Evolutionary conservation across 2,329 filamentous ascomycete genomes (phyloP).

Genomic region (Apiospora arundinis): DNA sequence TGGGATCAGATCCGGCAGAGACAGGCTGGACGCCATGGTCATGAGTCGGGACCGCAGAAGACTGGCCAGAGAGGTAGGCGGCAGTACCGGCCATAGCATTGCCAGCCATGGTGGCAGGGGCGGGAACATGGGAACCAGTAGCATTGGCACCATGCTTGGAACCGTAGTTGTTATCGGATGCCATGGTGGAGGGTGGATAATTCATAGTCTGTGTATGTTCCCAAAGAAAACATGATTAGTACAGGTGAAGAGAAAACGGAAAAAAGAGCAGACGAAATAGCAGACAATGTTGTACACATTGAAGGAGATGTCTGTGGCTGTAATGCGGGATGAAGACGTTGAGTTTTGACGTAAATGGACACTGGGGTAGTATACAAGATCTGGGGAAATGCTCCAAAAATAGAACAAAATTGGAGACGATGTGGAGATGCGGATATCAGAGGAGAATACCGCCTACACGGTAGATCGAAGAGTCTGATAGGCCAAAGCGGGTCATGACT

Average conservation of each 20-base stretch:
- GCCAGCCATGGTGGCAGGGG: conserved; percentile 30
- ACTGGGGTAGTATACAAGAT: not conserved
- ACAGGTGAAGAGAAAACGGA: not conserved
- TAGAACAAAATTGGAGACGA: not conserved
- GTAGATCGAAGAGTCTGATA: not conserved
- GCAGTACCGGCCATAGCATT: conserved; percentile 24
- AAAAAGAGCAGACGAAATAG: not conserved
- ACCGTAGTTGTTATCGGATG: conserved; percentile 33
- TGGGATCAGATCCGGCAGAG: conserved; percentile 30
- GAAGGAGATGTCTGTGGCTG: not conserved
- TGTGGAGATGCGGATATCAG: not conserved
- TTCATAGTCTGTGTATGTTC: conserved; percentile 31
- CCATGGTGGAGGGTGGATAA: conserved; percentile 32
- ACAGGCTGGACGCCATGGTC: conserved; percentile 31
- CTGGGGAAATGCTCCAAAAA: not conserved
- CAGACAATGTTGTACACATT: not conserved
- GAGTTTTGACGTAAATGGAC: not conserved
- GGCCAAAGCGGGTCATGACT: not conserved
- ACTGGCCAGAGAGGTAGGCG: conserved; percentile 34
- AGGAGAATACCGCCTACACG: not conserved
- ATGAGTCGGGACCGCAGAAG: conserved; percentile 30
- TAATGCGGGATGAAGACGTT: not conserved
- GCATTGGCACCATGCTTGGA: conserved; percentile 30
- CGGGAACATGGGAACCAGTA: conserved; percentile 33
- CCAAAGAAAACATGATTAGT: not conserved